Percentiles rank a stretch among this genome's conserved stretches.
Conservation (phyloP, 2,329 filamentous ascomycete species). For the Penicillium sp. region DNA sequence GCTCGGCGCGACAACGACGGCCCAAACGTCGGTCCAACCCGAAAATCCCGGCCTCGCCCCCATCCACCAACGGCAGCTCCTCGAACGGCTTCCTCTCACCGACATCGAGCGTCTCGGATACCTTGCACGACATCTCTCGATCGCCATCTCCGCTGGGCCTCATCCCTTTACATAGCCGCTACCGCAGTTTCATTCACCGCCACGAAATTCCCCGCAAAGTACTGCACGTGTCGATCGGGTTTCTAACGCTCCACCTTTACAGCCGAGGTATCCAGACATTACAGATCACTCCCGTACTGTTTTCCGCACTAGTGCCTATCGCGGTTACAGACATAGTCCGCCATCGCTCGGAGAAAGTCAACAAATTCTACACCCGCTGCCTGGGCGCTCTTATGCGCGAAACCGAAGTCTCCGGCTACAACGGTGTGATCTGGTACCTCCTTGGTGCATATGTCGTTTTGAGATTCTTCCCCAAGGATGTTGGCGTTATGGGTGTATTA, state of each 20-base stretch:
- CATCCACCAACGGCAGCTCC: conserved; percentile 35
- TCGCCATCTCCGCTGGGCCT: conserved; percentile 88
- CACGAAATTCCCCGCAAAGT: conserved; percentile 94
- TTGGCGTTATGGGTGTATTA: conserved; percentile 81
- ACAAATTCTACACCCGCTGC: conserved; percentile 76
- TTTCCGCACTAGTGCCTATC: conserved; percentile 77
- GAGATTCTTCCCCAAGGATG: conserved; percentile 84
- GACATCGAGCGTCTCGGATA: conserved; percentile 52
- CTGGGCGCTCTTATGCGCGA: conserved; percentile 94
- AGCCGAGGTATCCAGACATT: conserved; percentile 68
- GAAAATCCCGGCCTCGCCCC: conserved; percentile 38
- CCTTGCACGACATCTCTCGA: conserved; percentile 83
- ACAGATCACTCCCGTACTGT: conserved; percentile 76
- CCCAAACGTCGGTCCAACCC: conserved; percentile 38
- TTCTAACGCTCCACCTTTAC: conserved; percentile 85
- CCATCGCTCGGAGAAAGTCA: conserved; percentile 74
- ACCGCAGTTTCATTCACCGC: conserved; percentile 86
- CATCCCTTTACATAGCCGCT: conserved; percentile 91
- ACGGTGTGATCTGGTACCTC: conserved; percentile 95
- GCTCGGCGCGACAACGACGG: conserved; percentile 48
- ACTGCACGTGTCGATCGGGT: conserved; percentile 93
- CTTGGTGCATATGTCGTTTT: conserved; percentile 84
- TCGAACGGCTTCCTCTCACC: conserved; percentile 38
- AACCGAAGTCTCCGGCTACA: conserved; percentile 88
- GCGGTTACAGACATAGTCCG: conserved; percentile 74